A percentile compares a stretch with the other conserved stretches of the same genome.
phyloP scores from a whole-genome alignment of 805 yeast genomes.

The Sugiyamaella lignohabitans region DNA sequence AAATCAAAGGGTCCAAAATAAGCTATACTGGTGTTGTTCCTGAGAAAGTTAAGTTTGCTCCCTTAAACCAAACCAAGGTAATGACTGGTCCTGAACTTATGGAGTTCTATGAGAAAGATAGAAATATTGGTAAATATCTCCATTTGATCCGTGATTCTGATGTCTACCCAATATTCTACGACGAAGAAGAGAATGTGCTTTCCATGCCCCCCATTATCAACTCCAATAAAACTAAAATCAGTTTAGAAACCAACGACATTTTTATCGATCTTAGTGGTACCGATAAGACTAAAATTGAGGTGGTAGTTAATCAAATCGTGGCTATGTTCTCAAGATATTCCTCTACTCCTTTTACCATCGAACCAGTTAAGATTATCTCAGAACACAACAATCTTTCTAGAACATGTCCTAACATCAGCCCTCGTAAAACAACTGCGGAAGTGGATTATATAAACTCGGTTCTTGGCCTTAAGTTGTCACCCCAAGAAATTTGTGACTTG shows the following conservation, averaged over 20 bases:
- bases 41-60: conserved; percentile 54
- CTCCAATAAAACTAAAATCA: conserved; percentile 82
- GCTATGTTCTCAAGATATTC: conserved; percentile 89
- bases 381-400: conserved; percentile 74
- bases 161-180: conserved; percentile 84
- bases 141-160: conserved; percentile 85
- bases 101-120: conserved; percentile 87
- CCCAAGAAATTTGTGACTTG: conserved; percentile 60
- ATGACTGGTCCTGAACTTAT: conserved; percentile 74
- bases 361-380: conserved; percentile 81
- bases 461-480: conserved; percentile 71
- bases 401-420: conserved; percentile 62
- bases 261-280: conserved; percentile 94
- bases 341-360: conserved; percentile 71
- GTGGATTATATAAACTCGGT: conserved; percentile 84
- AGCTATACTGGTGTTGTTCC: conserved; percentile 83
- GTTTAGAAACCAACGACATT: conserved; percentile 76
- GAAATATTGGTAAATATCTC: conserved; percentile 80
- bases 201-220: conserved; percentile 97
- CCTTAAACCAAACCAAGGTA: conserved; percentile 37
- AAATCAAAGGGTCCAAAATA: conserved; percentile 65
- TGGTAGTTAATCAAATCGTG: conserved; percentile 85
- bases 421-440: conserved; percentile 68
- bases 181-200: conserved; percentile 66
- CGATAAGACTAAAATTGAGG: conserved; percentile 87